Percentiles rank a stretch among this genome's conserved stretches.
Evolutionary conservation across 2,329 filamentous ascomycete genomes (phyloP).

Genomic region (Colletotrichum salicis): DNA sequence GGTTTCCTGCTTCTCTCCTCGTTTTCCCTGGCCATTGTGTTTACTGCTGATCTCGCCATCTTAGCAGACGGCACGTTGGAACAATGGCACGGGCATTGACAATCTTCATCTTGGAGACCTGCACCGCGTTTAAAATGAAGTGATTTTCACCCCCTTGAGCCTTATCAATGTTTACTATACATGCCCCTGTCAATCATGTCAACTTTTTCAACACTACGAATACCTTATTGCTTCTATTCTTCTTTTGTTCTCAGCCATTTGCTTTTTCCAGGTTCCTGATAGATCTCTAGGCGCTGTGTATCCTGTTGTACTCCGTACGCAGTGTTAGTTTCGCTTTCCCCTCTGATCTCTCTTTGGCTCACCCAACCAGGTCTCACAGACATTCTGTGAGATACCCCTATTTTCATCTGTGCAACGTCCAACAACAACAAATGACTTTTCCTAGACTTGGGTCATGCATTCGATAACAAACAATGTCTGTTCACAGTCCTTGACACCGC

Average conservation of each 20-base stretch:
- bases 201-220: not conserved
- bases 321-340: not conserved
- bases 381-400: not conserved
- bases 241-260: not conserved
- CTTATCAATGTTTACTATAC: conserved; percentile 27
- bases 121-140: conserved; percentile 20
- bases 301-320: too few relatives aligned
- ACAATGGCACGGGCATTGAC: not conserved
- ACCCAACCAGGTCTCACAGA: not conserved
- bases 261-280: not conserved
- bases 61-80: not conserved
- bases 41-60: not conserved
- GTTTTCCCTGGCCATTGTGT: not conserved
- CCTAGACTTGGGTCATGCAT: not conserved
- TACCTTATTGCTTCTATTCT: not conserved
- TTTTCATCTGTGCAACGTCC: not conserved
- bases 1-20: not conserved
- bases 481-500: conserved; percentile 5
- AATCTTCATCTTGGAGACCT: conserved; percentile 25
- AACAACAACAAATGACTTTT: not conserved
- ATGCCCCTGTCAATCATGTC: conserved; percentile 23
- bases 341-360: not conserved
- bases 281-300: not conserved
- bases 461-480: not conserved
- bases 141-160: conserved; percentile 31